Evolutionary conservation across 2,329 filamentous ascomycete genomes (phyloP).

Genomic region (Nothophaeocryptopus gaeumannii): DNA sequence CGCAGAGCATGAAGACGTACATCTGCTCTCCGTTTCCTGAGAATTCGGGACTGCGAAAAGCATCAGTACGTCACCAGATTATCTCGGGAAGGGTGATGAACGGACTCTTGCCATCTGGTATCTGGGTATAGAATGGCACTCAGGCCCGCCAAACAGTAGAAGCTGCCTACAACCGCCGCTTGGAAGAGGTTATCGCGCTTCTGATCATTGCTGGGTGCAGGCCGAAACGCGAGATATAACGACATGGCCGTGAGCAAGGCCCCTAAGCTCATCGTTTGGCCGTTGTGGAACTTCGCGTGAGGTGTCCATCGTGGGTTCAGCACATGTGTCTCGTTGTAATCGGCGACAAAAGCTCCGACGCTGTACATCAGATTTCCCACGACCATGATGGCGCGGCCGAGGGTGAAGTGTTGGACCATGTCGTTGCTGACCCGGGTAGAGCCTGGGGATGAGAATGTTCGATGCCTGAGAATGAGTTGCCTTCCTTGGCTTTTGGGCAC

Average conservation of each 20-base stretch:
- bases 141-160: constrained; percentile 47
- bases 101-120: constrained; percentile 39
- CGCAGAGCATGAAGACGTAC: constrained; percentile 28
- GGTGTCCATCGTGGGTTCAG: constrained; percentile 50
- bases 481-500: too few species aligned
- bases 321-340: constrained; percentile 46
- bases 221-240: constrained; percentile 38
- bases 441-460: not conserved
- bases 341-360: constrained; percentile 31
- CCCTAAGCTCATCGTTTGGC: constrained; percentile 51
- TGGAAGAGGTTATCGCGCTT: constrained; percentile 28
- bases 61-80: not conserved
- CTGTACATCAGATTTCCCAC: constrained; percentile 34
- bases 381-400: constrained; percentile 33
- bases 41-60: constrained; percentile 42
- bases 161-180: constrained; percentile 39
- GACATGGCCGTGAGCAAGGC: constrained; percentile 40
- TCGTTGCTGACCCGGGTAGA: not conserved
- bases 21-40: constrained; percentile 39
- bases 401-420: constrained; percentile 19
- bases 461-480: too few species aligned
- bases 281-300: constrained; percentile 54
- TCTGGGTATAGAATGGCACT: constrained; percentile 50
- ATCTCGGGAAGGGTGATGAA: not conserved
- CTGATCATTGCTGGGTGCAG: constrained; percentile 8